Base-by-base conservation (phyloP, 352 stramenopile species). In the Paralagenidium karlingii region DNA sequence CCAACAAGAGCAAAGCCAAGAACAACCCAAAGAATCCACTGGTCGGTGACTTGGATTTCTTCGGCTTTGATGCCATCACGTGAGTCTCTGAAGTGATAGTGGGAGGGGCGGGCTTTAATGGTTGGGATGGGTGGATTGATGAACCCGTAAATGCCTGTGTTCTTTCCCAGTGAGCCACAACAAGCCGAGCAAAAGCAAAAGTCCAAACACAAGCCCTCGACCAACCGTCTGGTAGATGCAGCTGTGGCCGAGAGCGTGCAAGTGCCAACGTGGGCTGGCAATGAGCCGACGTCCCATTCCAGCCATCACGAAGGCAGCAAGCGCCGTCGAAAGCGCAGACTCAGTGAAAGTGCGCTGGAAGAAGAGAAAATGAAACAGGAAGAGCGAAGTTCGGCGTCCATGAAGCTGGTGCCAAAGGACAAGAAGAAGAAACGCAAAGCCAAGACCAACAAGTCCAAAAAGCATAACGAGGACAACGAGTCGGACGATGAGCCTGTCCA, bases 311-410 rank as follows among this genome's bases (percentile, higher is more conserved):
- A 63, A 32, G 69, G 77, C 20, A 88, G 77, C 49, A 83, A 74
- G 47, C 68, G 63, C 38, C 74, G 74, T 10, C 71, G 71, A 37
- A 87, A 88, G 53, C 74, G 74, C 45, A 91, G 88, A 47, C 55
- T 91, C 40, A 91, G 74, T 39, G 77, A 86, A 46, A 71, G 76
- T 29, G 77, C 71, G 9, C 41, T 83, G 16, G 74, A 84, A 27
- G 71, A 88, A 52, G 68, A 81, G 42, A 55, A 49, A 31, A 42
- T 87, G 21, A 62, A 63, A 38, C 63, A 88, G 21, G 67, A 88
- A 31, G 71, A 76, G 44, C 73, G 74, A 13, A 59, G 59, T 12
- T 64, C 78, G 45, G 74, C 68, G 47, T 88, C 77, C 22, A 48
- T 61, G 51, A 47, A 85, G 43, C 57, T 91, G 13, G 62, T 59